phyloP scores from a whole-genome alignment of 306 rosid species.

The Vachellia pachyceras region DNA sequence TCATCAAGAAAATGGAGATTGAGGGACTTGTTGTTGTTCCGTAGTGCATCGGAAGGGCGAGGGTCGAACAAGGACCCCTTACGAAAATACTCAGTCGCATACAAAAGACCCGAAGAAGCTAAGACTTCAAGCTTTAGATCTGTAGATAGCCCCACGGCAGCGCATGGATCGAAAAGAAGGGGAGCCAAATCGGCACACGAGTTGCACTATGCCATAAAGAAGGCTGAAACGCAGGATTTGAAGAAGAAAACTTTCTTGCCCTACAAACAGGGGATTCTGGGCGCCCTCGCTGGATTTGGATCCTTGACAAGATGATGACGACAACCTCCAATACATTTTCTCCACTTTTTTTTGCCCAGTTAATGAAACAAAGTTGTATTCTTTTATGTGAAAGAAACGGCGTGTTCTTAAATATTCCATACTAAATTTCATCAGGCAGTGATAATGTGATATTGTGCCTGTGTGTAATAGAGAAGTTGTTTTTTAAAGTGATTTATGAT shows the following conservation, averaged over 20 bases:
- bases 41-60: conserved; percentile 94
- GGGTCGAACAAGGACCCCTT: conserved; percentile 66
- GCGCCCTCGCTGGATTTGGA: conserved; percentile 77
- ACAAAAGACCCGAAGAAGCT: conserved; percentile 55
- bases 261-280: conserved; percentile 81
- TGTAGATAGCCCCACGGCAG: conserved; percentile 39
- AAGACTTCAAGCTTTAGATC: conserved; percentile 64
- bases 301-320: conserved; percentile 32
- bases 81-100: conserved; percentile 50
- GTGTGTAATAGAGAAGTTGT: too few species aligned
- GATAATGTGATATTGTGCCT: too few species aligned
- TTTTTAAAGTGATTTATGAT: too few species aligned
- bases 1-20: conserved; percentile 77
- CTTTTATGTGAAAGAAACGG: too few species aligned
- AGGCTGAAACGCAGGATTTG: conserved; percentile 70
- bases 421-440: background rate
- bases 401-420: background rate
- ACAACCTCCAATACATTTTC: conserved; percentile 16
- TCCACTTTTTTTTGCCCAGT: background rate
- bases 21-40: conserved; percentile 71
- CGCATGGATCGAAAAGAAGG: conserved; percentile 38
- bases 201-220: conserved; percentile 73
- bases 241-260: conserved; percentile 93
- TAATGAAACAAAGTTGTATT: background rate
- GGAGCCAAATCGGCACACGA: conserved; percentile 69